phyloP scores from a whole-genome alignment of 768 basidiomycete genomes.

The Boletus insuetus region DNA sequence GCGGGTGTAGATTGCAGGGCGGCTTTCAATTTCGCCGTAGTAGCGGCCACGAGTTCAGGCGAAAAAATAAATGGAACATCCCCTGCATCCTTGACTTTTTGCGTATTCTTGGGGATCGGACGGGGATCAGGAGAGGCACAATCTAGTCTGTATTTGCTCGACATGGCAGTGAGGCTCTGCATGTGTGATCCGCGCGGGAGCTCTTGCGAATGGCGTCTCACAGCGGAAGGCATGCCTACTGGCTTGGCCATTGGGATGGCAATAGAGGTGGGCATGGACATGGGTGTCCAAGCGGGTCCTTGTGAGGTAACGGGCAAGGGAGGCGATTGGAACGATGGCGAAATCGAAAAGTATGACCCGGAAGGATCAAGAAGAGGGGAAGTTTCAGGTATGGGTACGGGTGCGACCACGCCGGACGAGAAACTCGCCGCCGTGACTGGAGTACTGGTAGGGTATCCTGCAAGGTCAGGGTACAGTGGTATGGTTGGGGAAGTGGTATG shows the following conservation, averaged over 20 bases:
- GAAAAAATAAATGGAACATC: conserved; percentile 33
- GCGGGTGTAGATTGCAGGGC: conserved; percentile 20
- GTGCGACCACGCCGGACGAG: conserved; percentile 3
- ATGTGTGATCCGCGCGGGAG: conserved; percentile 15
- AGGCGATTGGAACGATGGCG: conserved; percentile 13
- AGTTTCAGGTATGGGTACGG: conserved; percentile 13
- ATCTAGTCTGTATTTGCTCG: conserved; percentile 24
- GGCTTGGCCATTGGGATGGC: not conserved
- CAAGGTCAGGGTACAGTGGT: conserved; percentile 21
- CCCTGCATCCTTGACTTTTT: conserved; percentile 29
- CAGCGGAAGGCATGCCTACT: not conserved
- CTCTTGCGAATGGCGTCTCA: conserved; percentile 23
- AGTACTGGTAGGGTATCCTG: conserved; percentile 11
- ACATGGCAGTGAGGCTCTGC: conserved; percentile 26
- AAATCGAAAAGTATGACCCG: conserved; percentile 11
- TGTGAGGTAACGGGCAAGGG: conserved; percentile 15
- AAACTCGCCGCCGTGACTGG: conserved; percentile 8
- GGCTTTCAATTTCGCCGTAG: conserved; percentile 28
- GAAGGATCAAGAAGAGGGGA: conserved; percentile 13
- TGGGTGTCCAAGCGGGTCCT: conserved; percentile 14
- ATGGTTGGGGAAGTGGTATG: conserved; percentile 21
- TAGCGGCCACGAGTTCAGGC: conserved; percentile 29
- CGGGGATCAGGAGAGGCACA: conserved; percentile 11
- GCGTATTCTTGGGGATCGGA: conserved; percentile 6
- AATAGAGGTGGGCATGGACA: conserved; percentile 1